Percentiles rank a stretch among this genome's conserved stretches.
phyloP scores from a whole-genome alignment of 1,284 basidiomycete species.

The Trichosporon sp. region DNA sequence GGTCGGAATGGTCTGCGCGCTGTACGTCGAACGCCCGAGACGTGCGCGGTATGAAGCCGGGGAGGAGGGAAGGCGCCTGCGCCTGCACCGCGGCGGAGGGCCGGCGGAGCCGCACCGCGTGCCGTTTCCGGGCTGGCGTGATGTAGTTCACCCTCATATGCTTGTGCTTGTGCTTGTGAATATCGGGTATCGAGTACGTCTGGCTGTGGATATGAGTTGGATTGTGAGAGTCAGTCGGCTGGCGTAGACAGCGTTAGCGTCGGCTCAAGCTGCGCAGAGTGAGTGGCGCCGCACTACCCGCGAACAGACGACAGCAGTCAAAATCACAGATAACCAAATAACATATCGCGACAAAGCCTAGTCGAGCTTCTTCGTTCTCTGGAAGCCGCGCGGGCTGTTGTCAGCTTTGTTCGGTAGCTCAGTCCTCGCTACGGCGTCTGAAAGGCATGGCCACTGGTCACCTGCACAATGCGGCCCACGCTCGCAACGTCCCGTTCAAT shows the following conservation, averaged over 20 bases:
- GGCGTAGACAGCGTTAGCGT: too few relatives aligned
- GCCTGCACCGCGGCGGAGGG: background rate
- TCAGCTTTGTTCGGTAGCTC: background rate
- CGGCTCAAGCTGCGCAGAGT: background rate
- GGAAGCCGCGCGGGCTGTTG: background rate
- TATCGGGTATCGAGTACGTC: background rate
- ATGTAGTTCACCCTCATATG: background rate
- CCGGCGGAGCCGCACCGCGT: background rate
- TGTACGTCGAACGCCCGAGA: background rate
- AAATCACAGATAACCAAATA: background rate
- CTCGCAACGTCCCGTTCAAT: background rate
- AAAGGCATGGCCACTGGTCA: background rate
- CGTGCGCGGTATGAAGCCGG: background rate
- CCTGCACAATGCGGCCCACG: too few relatives aligned
- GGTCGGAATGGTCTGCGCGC: background rate
- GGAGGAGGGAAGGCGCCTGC: background rate
- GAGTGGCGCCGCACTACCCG: background rate
- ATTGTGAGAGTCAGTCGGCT: background rate
- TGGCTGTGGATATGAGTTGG: too few relatives aligned
- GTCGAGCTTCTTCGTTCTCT: conserved; percentile 5
- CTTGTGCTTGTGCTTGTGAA: background rate
- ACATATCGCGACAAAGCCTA: background rate
- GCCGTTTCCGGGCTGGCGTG: background rate
- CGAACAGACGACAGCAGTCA: too few relatives aligned
- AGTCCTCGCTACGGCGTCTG: too few relatives aligned